Evolutionary conservation across 805 yeast species (phyloP), one percentile per base, ranked within the genome.

Genomic region (Cyberlindnera subsufficiens): DNA sequence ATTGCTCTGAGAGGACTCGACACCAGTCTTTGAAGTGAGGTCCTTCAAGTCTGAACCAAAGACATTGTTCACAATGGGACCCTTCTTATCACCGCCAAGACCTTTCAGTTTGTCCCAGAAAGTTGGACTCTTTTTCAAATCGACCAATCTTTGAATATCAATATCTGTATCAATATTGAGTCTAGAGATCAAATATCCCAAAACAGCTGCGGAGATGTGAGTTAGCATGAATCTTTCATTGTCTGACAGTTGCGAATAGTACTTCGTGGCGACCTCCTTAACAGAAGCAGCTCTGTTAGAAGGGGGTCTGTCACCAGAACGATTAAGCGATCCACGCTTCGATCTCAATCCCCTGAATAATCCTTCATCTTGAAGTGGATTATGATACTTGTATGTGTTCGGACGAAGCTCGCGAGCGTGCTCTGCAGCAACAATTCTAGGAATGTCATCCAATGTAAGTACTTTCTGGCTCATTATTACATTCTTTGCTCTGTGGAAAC

Each of bases 391-490:
- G 65, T 84, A 90, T 0, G 96, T 96, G 62, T 89, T 89, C 2
- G 97, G 96, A 44, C 96, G 74, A 56, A 86, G 83, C 47, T 87
- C 96, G 49, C 96, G 72, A 0, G 98, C 96, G 62, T 91, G 96
- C 55, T 93, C 97, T 9, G 96, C 91, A 2, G 97, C 96, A 7
- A 93, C 97, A 58, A 93, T 91, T 51, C 98, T 74, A 7, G 98
- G 96, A 54, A 93, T 93, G 63, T 93, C 99, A 63, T 93, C 98
- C 53, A 93, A 73, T 0, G 97, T 91, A 41, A 93, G 74, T 0
- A 91, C 82, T 52, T 85, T 86, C 52, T 91, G 95, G 55, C 80
- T 85, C 54, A 82, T 78, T 42, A 89, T 73, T 38, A 86, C 69
- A 51, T 78, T 82, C 1, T 89, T 77, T 0, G 91, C 84, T 15